A percentile compares a stretch with the other conserved stretches of the same genome.
phyloP scores from a whole-genome alignment of 768 basidiomycete species.

The Wakefieldia striispora region DNA sequence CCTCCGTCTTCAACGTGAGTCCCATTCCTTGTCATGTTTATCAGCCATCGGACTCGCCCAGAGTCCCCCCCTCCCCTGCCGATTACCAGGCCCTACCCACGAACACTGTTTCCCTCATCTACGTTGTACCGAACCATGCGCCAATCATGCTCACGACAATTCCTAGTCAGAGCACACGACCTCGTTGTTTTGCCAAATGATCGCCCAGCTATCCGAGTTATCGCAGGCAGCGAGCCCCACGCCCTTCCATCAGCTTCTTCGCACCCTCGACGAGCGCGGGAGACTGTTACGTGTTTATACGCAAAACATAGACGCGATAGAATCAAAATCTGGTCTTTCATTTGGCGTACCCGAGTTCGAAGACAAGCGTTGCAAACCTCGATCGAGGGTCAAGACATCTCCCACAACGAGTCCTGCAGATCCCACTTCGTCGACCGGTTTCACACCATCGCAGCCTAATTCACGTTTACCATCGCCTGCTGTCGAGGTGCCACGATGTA shows the following conservation, averaged over 20 bases:
- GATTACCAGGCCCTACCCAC: not conserved
- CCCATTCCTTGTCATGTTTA: not conserved
- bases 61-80: not conserved
- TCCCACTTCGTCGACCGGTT: conserved; percentile 8
- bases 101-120: not conserved
- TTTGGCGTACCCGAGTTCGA: conserved; percentile 79
- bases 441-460: conserved; percentile 21
- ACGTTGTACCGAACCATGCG: not conserved
- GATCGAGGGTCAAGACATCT: conserved; percentile 43
- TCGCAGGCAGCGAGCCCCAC: conserved; percentile 75
- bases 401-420: conserved; percentile 14
- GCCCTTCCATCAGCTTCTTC: conserved; percentile 74
- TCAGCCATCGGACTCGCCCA: conserved; percentile 2
- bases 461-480: conserved; percentile 51
- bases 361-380: conserved; percentile 51
- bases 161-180: conserved; percentile 71
- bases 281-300: conserved; percentile 85
- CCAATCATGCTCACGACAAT: conserved; percentile 19
- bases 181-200: conserved; percentile 84
- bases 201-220: conserved; percentile 74
- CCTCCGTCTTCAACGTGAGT: conserved; percentile 82
- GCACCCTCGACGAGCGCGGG: conserved; percentile 70
- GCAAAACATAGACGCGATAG: conserved; percentile 91
- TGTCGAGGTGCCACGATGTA: conserved; percentile 69
- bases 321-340: conserved; percentile 80